Evolutionary conservation across 176 grass and related monocot genomes (phyloP), one percentile per base, ranked within the genome.

Genomic region (Tillandsia fasciculata): DNA sequence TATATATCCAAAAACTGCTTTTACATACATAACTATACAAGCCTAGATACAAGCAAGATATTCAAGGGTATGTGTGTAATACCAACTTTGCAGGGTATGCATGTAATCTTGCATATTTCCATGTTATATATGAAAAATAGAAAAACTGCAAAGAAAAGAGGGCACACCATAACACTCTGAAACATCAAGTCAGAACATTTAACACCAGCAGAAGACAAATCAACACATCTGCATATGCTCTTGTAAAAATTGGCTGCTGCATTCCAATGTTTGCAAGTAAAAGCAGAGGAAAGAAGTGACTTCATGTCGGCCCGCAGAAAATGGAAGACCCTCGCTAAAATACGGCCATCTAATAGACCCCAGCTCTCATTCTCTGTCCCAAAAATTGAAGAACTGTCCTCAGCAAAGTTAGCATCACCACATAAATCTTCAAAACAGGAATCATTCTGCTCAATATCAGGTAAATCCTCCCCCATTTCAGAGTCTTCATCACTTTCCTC

Each of bases 251-350:
- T 82, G 10, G 64, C 72, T 18, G 82, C 85, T 72, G 78, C 64
- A 48, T 90, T 87, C 94, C 94, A 99, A 50, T 72, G 53, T 50
- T 71, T 90, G 78, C 94, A 99, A 10, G 87, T 88, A 77, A 70
- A 68, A 85, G 94, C 79, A 74, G 87, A 93, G 64, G 84, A 99
- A 53, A 92, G 64, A 76, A 99, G 80, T 57, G 94, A 93, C 73
- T 85, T 99, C 63, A 82, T 65, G 54, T 99, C 94, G 74, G 76
- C 80, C 76, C 85, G 87, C 52, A 99, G 81, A 75, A 87, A 90
- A 88, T 99, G 94, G 57, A 99, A 93, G 70, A 93, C 77, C 76
- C 94, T 93, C 48, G 84, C 84, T 79, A 99, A 77, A 63, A 93
- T 79, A 53, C 51, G 69, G 24, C 77, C 72, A 66, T 81, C 77